Percentiles rank a stretch among this genome's conserved stretches.
phyloP scores from a whole-genome alignment of 306 rosid genomes.

The apple (Malus domestica) region DNA sequence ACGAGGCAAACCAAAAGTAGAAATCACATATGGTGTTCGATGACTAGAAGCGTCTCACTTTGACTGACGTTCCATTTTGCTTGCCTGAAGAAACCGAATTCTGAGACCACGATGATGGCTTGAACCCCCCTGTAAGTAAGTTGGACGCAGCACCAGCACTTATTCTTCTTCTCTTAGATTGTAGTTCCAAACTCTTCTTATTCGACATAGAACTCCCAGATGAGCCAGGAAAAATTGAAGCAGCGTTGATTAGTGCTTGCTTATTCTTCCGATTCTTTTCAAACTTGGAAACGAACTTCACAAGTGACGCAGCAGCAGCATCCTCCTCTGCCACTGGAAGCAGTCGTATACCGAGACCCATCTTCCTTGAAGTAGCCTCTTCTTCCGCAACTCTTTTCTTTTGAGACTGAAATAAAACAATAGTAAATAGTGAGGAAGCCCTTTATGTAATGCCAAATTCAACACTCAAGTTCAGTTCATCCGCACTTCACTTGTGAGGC shows the following conservation, averaged over 20 bases:
- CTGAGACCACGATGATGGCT: constrained; percentile 66
- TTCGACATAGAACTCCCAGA: constrained; percentile 35
- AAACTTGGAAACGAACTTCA: constrained; percentile 59
- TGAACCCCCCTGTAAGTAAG: constrained; percentile 49
- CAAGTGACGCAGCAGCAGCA: constrained; percentile 43
- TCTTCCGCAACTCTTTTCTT: constrained; percentile 90
- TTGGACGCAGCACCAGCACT: constrained; percentile 59
- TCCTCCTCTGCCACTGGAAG: constrained; percentile 67
- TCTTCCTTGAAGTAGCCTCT: constrained; percentile 58
- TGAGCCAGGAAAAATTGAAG: constrained; percentile 53
- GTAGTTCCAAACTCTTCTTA: constrained; percentile 49
- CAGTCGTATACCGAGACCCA: constrained; percentile 63
- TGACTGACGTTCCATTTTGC: constrained; percentile 24
- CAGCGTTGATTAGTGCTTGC: constrained; percentile 58
- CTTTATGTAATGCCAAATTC: neutral
- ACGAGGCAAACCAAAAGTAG: neutral
- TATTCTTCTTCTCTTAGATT: constrained; percentile 74
- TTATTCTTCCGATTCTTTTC: constrained; percentile 60
- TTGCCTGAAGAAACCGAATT: constrained; percentile 25
- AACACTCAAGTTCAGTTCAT: neutral
- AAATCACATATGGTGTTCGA: neutral
- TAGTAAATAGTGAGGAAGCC: neutral
- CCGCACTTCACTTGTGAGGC: neutral
- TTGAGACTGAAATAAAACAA: constrained; percentile 53
- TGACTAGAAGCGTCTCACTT: constrained; percentile 18